Evolutionary conservation across 2,329 filamentous ascomycete species (phyloP).

Genomic region (Myriosclerotinia scirpicola): DNA sequence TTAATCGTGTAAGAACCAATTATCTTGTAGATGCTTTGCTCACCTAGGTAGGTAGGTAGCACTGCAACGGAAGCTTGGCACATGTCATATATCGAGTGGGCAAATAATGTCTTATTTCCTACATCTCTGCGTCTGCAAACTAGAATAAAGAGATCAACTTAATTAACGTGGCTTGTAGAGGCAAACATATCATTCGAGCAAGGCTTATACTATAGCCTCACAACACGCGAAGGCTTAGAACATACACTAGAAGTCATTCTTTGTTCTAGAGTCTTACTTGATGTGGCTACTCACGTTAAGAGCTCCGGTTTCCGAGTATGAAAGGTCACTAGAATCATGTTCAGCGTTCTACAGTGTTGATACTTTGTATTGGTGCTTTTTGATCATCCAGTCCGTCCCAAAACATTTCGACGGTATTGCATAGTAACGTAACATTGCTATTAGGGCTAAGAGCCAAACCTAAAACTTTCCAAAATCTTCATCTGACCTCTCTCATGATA

Average conservation of each 20-base stretch:
- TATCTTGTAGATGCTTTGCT: too few relatives aligned
- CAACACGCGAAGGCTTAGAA: background rate
- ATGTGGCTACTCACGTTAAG: background rate
- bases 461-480: background rate
- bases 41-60: too few relatives aligned
- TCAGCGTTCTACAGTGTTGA: background rate
- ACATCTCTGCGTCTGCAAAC: too few relatives aligned
- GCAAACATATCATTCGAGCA: conserved; percentile 6
- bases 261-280: conserved; percentile 4
- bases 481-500: conserved; percentile 24
- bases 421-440: conserved; percentile 8
- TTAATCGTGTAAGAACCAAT: too few relatives aligned
- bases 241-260: background rate
- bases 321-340: background rate
- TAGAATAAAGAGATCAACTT: background rate
- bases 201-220: background rate
- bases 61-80: too few relatives aligned
- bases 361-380: conserved; percentile 6
- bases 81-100: too few relatives aligned
- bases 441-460: conserved; percentile 6
- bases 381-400: background rate
- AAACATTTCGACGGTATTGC: background rate
- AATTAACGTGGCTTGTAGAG: background rate
- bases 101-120: too few relatives aligned
- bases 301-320: background rate